Evolutionary conservation across 768 basidiomycete species (phyloP).

Genomic region (Russula emetica): DNA sequence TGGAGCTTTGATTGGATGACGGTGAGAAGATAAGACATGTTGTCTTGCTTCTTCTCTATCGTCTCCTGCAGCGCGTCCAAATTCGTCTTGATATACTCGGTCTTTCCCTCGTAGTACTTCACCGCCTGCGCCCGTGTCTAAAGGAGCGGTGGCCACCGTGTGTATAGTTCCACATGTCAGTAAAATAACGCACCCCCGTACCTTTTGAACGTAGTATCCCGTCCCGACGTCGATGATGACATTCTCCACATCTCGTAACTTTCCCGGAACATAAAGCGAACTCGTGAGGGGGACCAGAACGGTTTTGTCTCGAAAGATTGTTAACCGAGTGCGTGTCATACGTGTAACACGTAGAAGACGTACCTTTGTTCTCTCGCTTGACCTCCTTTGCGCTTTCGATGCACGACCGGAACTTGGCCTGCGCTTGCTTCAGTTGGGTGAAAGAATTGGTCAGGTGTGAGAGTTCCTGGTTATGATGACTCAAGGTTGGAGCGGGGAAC

Average conservation of each 20-base stretch:
- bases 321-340: neutral
- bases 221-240: slow-evolving; percentile 96
- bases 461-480: slow-evolving; percentile 59
- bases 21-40: slow-evolving; percentile 67
- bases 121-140: slow-evolving; percentile 79
- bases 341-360: neutral
- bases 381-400: slow-evolving; percentile 75
- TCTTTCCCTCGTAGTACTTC: slow-evolving; percentile 77
- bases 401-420: slow-evolving; percentile 87
- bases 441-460: slow-evolving; percentile 89
- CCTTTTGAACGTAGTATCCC: slow-evolving; percentile 96
- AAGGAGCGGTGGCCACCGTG: neutral
- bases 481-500: neutral
- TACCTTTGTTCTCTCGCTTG: slow-evolving; percentile 63
- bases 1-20: slow-evolving; percentile 66
- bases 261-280: slow-evolving; percentile 93
- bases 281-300: slow-evolving; percentile 91
- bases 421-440: slow-evolving; percentile 87
- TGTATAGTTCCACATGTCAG: neutral
- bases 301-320: slow-evolving; percentile 58
- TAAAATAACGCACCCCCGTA: slow-evolving; percentile 32
- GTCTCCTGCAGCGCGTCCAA: slow-evolving; percentile 85
- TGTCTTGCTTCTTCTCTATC: slow-evolving; percentile 88
- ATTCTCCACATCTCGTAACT: slow-evolving; percentile 72
- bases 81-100: slow-evolving; percentile 76